Base-by-base conservation (phyloP, 2,329 filamentous ascomycete genomes). In the Diplodia intermedia region DNA sequence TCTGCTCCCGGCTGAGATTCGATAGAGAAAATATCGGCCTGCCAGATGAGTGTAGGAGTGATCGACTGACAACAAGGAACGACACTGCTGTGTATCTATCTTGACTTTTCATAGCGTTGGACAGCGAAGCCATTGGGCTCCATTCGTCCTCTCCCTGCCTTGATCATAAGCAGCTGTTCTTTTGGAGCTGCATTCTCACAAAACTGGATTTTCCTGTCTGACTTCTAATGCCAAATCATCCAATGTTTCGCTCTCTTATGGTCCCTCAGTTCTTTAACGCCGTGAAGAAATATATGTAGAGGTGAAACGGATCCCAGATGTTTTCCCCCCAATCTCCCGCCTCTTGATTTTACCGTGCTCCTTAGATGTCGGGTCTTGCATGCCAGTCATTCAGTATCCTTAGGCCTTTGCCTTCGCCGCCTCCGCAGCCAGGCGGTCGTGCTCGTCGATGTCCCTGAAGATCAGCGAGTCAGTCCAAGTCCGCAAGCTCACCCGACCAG, bases 361-460 rank as follows among this genome's bases (percentile, higher is more conserved):
- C 29, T 15, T 11, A 14, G n/a, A 11, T 14, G n/a, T 47, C 6
- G 9, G n/a, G n/a, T 47, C n/a, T 52, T 11, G 4, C 20, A 65
- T 23, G 20, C 33, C 20, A 36, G 20, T 23, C 20, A 36, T 23
- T 52, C n/a, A 20, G 40, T 38, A 26, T 60, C 12, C 33, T 26
- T 33, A 54, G 26, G 26, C 31, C 20, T 53, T 53, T 14, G 54
- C 49, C 49, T 67, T 69, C 53, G 26, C 50, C 18, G 52, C 52
- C 53, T 61, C 61, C 4, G 60, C 47, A 49, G 93, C 91, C 68
- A 90, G 78, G 69, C 83, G 81, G 81, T 98, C 94, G 79, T 97
- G 94, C 85, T 94, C 92, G 33, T 97, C 93, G 76, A 98, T 97
- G 78, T 97, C 92, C 40, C 85, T 88, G 67, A 69, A 20, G 8